Evolutionary conservation across 2,329 filamentous ascomycete species (phyloP).

Genomic region (Knufia fluminis): DNA sequence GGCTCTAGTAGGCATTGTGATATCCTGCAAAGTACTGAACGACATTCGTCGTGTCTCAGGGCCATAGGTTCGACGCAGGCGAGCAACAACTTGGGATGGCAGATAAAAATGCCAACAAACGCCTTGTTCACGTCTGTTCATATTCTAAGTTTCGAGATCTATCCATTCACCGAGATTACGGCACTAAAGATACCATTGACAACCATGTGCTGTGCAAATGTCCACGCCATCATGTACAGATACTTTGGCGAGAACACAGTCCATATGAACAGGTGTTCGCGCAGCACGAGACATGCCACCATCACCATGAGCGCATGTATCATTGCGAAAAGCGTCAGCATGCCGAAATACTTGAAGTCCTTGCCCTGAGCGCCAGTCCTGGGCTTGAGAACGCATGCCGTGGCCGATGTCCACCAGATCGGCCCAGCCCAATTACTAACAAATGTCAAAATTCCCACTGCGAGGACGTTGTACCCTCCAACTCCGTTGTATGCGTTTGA

Average conservation of each 20-base stretch:
- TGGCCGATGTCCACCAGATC: slow-evolving; percentile 72
- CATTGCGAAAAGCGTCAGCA: slow-evolving; percentile 46
- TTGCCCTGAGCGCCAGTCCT: not conserved
- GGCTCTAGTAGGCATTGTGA: no score
- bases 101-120: slow-evolving; percentile 7
- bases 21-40: not conserved
- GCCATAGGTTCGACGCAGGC: no score
- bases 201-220: slow-evolving; percentile 65
- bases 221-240: slow-evolving; percentile 85
- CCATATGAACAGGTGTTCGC: slow-evolving; percentile 95
- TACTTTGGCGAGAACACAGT: slow-evolving; percentile 98
- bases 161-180: slow-evolving; percentile 7
- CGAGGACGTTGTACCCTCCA: slow-evolving; percentile 64
- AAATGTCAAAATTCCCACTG: slow-evolving; percentile 77
- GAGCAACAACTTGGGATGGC: no score
- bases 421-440: slow-evolving; percentile 84
- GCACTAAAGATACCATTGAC: slow-evolving; percentile 47
- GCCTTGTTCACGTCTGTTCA: not conserved
- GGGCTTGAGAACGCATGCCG: slow-evolving; percentile 47
- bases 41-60: no score
- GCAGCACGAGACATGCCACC: slow-evolving; percentile 72
- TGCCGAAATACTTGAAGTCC: slow-evolving; percentile 4
- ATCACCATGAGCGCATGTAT: slow-evolving; percentile 64
- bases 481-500: slow-evolving; percentile 94
- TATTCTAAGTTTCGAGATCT: not conserved